Evolutionary conservation across 306 rosid species (phyloP).

Genomic region (Oemleria cerasiformis): DNA sequence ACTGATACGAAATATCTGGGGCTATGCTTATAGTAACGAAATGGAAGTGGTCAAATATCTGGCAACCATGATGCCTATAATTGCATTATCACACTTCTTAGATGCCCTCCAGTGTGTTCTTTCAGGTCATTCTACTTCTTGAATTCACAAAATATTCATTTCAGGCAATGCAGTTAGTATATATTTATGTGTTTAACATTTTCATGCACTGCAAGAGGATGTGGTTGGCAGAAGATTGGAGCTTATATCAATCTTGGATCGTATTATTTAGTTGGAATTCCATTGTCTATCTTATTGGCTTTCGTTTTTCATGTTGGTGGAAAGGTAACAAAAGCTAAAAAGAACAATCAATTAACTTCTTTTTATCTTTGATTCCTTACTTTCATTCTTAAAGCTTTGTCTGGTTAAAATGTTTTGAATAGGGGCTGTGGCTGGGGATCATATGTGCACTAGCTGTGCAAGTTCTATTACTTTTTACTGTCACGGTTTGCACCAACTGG

Average conservation of each 20-base stretch:
- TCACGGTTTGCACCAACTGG: conserved; percentile 64
- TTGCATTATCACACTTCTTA: conserved; percentile 54
- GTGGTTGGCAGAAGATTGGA: conserved; percentile 86
- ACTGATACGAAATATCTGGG: conserved; percentile 63
- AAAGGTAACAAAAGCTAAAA: conserved; percentile 36
- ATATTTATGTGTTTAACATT: no score
- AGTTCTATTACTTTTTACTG: conserved; percentile 36
- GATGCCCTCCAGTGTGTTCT: conserved; percentile 70
- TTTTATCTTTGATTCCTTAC: not conserved
- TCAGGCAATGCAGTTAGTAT: no score
- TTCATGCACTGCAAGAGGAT: conserved; percentile 53
- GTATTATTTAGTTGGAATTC: conserved; percentile 72
- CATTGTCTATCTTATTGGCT: conserved; percentile 54
- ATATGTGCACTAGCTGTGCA: conserved; percentile 67
- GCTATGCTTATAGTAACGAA: conserved; percentile 58
- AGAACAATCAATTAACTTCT: not conserved
- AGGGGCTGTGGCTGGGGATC: conserved; percentile 82
- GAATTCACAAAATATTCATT: no score
- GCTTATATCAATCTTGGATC: conserved; percentile 70
- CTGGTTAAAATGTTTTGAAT: conserved; percentile 5
- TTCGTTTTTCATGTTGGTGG: conserved; percentile 63
- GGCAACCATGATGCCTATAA: conserved; percentile 60
- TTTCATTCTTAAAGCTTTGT: not conserved
- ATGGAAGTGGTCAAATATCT: conserved; percentile 54
- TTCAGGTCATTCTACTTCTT: conserved; percentile 36